Evolutionary conservation across 2,329 filamentous ascomycete genomes (phyloP).

Genomic region (Phaeosphaeriaceae sp.): DNA sequence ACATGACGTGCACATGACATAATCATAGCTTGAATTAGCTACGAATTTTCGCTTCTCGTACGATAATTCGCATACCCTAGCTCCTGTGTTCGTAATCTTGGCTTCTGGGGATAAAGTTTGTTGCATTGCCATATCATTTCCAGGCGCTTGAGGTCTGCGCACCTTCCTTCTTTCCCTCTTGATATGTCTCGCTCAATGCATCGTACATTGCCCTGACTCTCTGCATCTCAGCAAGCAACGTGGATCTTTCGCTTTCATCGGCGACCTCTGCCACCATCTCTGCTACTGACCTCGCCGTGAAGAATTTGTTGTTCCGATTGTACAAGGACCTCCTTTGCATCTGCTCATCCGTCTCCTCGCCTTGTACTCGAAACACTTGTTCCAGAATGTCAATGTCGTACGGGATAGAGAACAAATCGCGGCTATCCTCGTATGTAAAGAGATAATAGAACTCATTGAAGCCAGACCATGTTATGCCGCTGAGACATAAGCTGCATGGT

Average conservation of each 20-base stretch:
- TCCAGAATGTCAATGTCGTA: slow-evolving; percentile 66
- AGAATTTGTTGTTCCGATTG: slow-evolving; percentile 65
- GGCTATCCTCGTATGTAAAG: slow-evolving; percentile 66
- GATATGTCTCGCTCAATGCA: slow-evolving; percentile 22
- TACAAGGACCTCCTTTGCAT: slow-evolving; percentile 56
- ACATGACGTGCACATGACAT: slow-evolving; percentile 4
- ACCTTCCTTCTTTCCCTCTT: slow-evolving; percentile 37
- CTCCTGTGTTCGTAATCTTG: not conserved
- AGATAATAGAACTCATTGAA: slow-evolving; percentile 65
- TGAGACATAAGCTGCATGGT: slow-evolving; percentile 65
- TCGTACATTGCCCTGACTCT: slow-evolving; percentile 55
- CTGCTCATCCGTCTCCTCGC: slow-evolving; percentile 33
- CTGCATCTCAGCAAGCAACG: slow-evolving; percentile 49
- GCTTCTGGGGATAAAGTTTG: too few species aligned
- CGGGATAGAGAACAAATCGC: slow-evolving; percentile 63
- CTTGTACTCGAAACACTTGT: slow-evolving; percentile 61
- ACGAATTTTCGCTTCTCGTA: not conserved
- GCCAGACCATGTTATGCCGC: slow-evolving; percentile 65
- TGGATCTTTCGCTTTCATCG: slow-evolving; percentile 8
- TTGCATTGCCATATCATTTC: slow-evolving; percentile 13
- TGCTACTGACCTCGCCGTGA: slow-evolving; percentile 36
- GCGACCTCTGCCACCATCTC: slow-evolving; percentile 29
- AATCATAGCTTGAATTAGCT: not conserved
- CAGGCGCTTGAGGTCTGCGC: slow-evolving; percentile 22
- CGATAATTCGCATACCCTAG: not conserved